phyloP scores from a whole-genome alignment of 139 green algal species.

The Volvox reticuliferus region DNA sequence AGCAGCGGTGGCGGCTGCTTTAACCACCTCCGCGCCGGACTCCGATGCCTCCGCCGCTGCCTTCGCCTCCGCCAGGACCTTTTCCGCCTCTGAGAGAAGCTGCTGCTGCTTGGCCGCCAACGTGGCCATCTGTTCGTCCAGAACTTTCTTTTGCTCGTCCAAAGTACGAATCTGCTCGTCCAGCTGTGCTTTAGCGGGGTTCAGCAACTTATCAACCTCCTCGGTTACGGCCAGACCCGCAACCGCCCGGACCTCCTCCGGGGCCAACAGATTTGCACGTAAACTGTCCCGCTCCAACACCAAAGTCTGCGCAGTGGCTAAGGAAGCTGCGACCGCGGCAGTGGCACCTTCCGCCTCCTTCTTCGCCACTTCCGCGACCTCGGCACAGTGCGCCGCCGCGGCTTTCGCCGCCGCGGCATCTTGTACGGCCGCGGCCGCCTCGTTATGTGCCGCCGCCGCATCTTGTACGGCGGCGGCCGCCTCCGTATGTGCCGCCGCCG shows the following conservation, averaged over 20 bases:
- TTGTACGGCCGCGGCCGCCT: neutral
- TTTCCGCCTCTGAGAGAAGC: neutral
- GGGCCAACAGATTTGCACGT: too few species aligned
- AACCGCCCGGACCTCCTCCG: neutral
- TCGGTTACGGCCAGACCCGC: neutral
- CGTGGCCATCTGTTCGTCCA: constrained; percentile 24
- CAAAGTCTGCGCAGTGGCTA: neutral
- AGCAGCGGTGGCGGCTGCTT: neutral
- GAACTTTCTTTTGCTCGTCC: neutral
- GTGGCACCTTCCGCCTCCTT: neutral
- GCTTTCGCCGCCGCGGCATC: neutral
- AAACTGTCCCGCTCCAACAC: too few species aligned
- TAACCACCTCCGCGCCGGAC: neutral
- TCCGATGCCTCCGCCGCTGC: neutral
- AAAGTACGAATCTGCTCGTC: constrained; percentile 12
- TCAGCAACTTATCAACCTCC: neutral
- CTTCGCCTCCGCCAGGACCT: neutral
- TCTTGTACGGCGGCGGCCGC: neutral
- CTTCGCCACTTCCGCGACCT: neutral
- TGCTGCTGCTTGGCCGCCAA: constrained; percentile 7
- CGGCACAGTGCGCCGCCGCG: neutral
- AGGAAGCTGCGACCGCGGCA: neutral
- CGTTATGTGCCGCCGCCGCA: neutral
- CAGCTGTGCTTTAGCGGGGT: neutral
- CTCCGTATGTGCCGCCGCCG: too few species aligned